Conservation (phyloP, 1,284 basidiomycete genomes). For the Rhodotorula sp. region DNA sequence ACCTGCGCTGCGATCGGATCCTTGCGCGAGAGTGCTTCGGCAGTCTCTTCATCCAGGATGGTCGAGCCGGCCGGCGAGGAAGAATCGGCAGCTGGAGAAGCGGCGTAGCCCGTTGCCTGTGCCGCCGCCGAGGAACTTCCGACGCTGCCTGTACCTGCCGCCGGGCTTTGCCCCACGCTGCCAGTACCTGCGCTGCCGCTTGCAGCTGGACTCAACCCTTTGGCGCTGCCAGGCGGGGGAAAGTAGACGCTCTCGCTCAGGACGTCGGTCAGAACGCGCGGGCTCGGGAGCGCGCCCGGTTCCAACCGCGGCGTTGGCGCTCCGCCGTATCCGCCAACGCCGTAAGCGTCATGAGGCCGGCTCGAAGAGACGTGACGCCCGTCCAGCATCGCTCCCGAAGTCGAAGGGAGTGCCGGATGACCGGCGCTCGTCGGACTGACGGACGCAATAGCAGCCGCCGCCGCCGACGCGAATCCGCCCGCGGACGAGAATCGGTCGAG, state of each 20-base stretch:
- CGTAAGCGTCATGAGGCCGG: constrained; percentile 17
- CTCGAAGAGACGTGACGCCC: constrained; percentile 1
- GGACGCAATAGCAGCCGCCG: constrained; percentile 37
- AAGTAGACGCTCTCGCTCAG: constrained; percentile 30
- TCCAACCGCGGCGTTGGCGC: constrained; percentile 11
- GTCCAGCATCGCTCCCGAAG: background rate
- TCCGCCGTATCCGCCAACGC: constrained; percentile 34
- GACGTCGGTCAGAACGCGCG: constrained; percentile 29
- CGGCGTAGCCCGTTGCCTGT: background rate
- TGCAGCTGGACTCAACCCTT: background rate
- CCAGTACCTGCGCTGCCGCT: constrained; percentile 3
- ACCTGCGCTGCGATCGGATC: constrained; percentile 93
- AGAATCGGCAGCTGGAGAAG: background rate
- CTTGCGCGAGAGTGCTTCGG: constrained; percentile 49
- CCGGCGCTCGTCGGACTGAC: constrained; percentile 19
- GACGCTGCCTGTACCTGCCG: background rate
- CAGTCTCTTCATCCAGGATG: constrained; percentile 39
- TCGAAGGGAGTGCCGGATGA: background rate
- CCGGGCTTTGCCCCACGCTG: background rate
- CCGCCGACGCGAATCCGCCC: constrained; percentile 38
- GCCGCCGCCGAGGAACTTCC: background rate
- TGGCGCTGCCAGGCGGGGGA: constrained; percentile 9
- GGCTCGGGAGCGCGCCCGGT: constrained; percentile 19
- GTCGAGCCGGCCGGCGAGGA: constrained; percentile 24
- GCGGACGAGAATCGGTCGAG: constrained; percentile 34